These are phyloP conservation scores for Rhexocercosporidium sp. DNA, from an alignment of 2,329 filamentous ascomycete genomes.

Conservation along the genomic window DNA sequence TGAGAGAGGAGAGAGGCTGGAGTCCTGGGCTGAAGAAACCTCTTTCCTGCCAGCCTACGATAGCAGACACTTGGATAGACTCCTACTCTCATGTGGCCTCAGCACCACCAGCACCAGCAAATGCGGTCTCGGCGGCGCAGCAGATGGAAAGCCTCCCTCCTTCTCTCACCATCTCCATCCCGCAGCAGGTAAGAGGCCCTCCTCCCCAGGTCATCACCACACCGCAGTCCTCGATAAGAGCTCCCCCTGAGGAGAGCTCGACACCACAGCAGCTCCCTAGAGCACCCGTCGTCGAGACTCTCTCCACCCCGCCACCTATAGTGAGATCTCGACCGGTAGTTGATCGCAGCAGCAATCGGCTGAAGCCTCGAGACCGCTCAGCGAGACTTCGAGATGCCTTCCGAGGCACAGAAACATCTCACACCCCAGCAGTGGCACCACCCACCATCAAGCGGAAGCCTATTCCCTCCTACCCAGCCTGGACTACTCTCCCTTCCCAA, in stretches of 20 bases:
- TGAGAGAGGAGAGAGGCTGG: background rate
- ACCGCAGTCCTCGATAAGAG: background rate
- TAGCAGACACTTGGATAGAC: background rate
- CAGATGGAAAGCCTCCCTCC: background rate
- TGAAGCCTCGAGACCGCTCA: background rate
- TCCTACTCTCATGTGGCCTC: background rate
- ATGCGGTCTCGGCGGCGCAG: background rate
- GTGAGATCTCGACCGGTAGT: background rate
- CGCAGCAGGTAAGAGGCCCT: background rate
- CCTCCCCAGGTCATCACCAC: background rate
- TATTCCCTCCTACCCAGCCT: background rate
- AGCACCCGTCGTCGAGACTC: too few species aligned
- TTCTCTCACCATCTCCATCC: background rate
- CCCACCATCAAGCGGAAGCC: background rate
- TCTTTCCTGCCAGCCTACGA: background rate
- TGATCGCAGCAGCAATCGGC: background rate
- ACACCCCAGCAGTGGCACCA: background rate
- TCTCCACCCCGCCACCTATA: background rate
- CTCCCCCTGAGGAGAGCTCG: background rate
- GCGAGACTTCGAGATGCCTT: background rate
- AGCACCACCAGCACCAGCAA: background rate
- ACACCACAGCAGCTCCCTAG: background rate
- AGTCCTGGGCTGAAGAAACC: background rate
- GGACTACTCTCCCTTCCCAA: constrained; percentile 1
- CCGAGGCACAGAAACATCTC: background rate